These are phyloP conservation scores for Candolleomyces aberdarensis DNA, from an alignment of 768 basidiomycete genomes.

Conservation along the genomic window DNA sequence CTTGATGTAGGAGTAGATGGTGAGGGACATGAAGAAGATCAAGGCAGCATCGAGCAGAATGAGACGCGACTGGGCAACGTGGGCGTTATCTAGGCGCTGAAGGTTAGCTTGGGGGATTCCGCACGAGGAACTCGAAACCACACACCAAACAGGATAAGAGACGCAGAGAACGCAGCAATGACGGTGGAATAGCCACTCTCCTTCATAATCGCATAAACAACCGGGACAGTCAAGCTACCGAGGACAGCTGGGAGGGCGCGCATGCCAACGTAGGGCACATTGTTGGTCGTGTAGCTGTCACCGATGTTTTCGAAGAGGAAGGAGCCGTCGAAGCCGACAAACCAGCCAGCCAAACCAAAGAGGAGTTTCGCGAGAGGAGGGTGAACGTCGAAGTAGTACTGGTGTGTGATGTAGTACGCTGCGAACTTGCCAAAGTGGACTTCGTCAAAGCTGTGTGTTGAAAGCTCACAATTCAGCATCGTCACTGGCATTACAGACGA, in stretches of 20 bases:
- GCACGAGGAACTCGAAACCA: conserved; percentile 6
- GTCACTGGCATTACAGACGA: background rate
- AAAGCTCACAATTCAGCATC: background rate
- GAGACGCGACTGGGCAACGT: conserved; percentile 92
- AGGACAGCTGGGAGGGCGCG: conserved; percentile 89
- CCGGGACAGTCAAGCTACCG: conserved; percentile 84
- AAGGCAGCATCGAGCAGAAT: conserved; percentile 93
- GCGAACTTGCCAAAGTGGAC: conserved; percentile 99
- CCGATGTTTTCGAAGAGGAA: conserved; percentile 96
- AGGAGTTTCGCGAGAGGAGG: conserved; percentile 96
- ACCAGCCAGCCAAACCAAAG: conserved; percentile 93
- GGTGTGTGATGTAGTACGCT: conserved; percentile 84
- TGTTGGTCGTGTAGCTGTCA: conserved; percentile 80
- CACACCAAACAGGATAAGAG: conserved; percentile 84
- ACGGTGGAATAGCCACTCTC: conserved; percentile 94
- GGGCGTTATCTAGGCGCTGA: conserved; percentile 76
- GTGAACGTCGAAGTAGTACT: conserved; percentile 99
- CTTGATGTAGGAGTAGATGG: conserved; percentile 88
- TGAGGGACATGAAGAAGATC: conserved; percentile 94
- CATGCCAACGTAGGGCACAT: conserved; percentile 94
- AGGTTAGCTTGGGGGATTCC: background rate
- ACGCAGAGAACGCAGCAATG: conserved; percentile 87
- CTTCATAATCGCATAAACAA: conserved; percentile 97
- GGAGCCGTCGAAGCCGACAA: conserved; percentile 91
- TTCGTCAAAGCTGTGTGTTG: conserved; percentile 77